Conservation (phyloP, 352 stramenopile genomes). For the Achlya hypogyna region DNA sequence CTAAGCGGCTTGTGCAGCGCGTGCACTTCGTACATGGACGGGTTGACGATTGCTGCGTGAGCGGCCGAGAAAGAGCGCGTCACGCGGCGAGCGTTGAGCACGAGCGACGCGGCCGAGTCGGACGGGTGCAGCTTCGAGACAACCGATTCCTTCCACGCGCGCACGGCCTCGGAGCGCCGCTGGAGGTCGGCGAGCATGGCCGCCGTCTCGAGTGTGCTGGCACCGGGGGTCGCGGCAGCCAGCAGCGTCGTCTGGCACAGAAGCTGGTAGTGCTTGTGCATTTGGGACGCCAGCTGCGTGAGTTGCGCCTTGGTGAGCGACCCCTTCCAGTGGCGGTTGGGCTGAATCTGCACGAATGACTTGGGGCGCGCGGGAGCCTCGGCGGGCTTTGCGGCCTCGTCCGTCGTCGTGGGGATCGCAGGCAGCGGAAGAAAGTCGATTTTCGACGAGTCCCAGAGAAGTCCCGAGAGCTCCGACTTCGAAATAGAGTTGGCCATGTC, state of each 20-base stretch:
- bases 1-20: constrained; percentile 37
- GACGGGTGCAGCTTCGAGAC: constrained; percentile 42
- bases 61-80: constrained; percentile 70
- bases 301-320: constrained; percentile 57
- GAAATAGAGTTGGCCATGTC: constrained; percentile 35
- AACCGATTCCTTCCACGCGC: constrained; percentile 51
- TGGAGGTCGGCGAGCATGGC: constrained; percentile 64
- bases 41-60: constrained; percentile 64
- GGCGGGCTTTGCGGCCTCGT: not conserved
- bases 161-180: constrained; percentile 44
- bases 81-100: constrained; percentile 39
- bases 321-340: constrained; percentile 24
- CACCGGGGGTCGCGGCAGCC: constrained; percentile 23
- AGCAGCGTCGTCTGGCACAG: constrained; percentile 64
- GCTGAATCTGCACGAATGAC: constrained; percentile 19
- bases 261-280: constrained; percentile 83
- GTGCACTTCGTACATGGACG: constrained; percentile 82
- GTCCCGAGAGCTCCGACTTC: constrained; percentile 70
- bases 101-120: not conserved
- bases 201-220: constrained; percentile 29
- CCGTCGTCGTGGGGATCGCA: no score
- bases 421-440: constrained; percentile 28
- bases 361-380: not conserved
- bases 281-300: constrained; percentile 74
- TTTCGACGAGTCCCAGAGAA: constrained; percentile 74